A percentile compares a stretch with the other conserved stretches of the same genome.
Evolutionary conservation across 345 rosid genomes (phyloP).

Genomic region (Hypericum androsaemum): DNA sequence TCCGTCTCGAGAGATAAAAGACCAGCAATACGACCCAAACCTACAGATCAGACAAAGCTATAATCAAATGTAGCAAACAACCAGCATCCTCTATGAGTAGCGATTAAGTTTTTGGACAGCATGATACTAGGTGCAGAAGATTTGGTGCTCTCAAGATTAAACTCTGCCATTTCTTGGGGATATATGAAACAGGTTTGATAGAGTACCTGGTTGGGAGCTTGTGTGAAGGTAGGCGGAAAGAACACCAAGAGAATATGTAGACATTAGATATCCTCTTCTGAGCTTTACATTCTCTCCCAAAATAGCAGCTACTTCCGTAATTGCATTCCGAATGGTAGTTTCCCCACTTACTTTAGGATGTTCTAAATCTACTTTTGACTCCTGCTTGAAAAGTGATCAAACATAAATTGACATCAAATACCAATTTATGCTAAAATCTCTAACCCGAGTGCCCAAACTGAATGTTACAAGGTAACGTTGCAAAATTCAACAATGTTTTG

Average conservation of each 20-base stretch:
- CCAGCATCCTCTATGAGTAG: neutral
- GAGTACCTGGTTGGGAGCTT: slow-evolving; percentile 77
- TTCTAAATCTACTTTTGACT: slow-evolving; percentile 52
- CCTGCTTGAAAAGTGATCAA: slow-evolving; percentile 29
- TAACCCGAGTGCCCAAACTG: too few species aligned
- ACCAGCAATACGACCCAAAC: slow-evolving; percentile 90
- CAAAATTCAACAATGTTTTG: too few species aligned
- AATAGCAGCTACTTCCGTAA: slow-evolving; percentile 80
- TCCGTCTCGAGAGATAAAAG: slow-evolving; percentile 72
- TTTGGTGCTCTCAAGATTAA: too few species aligned
- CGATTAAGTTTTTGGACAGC: neutral
- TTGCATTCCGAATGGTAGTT: slow-evolving; percentile 72
- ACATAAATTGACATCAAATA: neutral
- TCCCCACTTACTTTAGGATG: slow-evolving; percentile 88
- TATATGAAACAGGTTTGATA: slow-evolving; percentile 2
- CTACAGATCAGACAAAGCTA: slow-evolving; percentile 27
- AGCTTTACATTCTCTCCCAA: slow-evolving; percentile 88
- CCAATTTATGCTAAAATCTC: neutral
- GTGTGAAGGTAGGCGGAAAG: slow-evolving; percentile 78
- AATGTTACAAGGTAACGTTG: too few species aligned
- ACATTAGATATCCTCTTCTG: slow-evolving; percentile 62
- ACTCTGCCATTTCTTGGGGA: neutral
- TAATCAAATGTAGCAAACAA: neutral
- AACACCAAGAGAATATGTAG: slow-evolving; percentile 46
- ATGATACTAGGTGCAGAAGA: too few species aligned